Evolutionary conservation across 306 rosid species (phyloP), one percentile per base, ranked within the genome.

Genomic region (Carpinus fangiana): DNA sequence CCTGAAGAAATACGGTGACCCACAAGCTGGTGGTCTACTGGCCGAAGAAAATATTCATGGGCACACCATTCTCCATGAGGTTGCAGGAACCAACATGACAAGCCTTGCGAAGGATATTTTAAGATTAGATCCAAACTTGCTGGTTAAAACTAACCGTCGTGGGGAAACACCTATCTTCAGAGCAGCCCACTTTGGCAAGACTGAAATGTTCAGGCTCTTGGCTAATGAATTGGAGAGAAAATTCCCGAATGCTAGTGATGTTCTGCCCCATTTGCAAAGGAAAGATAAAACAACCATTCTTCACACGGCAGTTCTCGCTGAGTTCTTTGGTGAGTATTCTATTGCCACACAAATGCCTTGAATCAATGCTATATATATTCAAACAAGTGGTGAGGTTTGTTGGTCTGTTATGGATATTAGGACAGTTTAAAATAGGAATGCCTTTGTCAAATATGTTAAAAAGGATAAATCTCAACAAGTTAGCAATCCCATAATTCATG

Each of bases 301-400:
- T 7, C 62, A 56, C 28, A 20, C 3, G 26, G 62, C 62, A 20
- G n/a, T 56, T 20, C 62, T 56, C 10, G 81, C 76, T 62, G 81
- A 71, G 62, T 78, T 57, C 41, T 78, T 70, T 70, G 81, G 81
- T 78, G 18, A 45, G 48, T 46, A 10, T 8, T 50, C 34, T 31
- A 1, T 31, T 31, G 34, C 34, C 34, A 31, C 34, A 2, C 34
- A 31, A 31, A 31, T 31, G 34, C 34, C 34, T 31, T 31, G 34
- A 45, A 45, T 9, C 48, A 45, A 45, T 45, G 48, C 48, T 28
- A 28, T 31, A 31, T 31, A 2, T 45, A 45, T 45, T 45, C 8
- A 45, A 45, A 45, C 48, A 45, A 45, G 48, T 45, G 48, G 48
- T 45, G 10, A 45, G 48, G 48, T 8, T 45, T 45, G 0, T 45